Base-by-base conservation (phyloP, 2,329 filamentous ascomycete genomes). In the Talaromyces marneffei region DNA sequence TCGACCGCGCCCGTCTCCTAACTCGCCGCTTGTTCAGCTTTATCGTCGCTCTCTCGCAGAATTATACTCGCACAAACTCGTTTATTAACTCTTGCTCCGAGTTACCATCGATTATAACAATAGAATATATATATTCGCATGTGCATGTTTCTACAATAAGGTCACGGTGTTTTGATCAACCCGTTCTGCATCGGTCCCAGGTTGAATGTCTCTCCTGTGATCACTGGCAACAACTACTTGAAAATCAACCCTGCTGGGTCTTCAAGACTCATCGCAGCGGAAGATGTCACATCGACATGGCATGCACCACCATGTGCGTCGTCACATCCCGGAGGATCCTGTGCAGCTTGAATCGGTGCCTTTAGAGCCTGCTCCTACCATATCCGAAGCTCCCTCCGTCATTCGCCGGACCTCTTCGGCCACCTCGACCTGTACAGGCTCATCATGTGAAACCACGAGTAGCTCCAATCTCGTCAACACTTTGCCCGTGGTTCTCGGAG, bases 401-500 rank as follows among this genome's bases (percentile, higher is more conserved):
- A 57, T 63, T 23, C 61, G 61, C 25, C 61, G 61, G 31, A 31
- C 61, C 7, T 57, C 55, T 14, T 33, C 70, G 64, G 61, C 67
- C 69, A 69, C 40, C 48, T 63, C 46, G 54, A 55, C 57, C 14
- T 57, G 61, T 20, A 62, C 64, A 35, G 62, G 68, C 6, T 69
- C 68, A 25, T 23, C 57, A 57, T 88, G 86, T 70, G 83, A 88
- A 67, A 89, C 87, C 70, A 81, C 85, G 0, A 77, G 80, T 35
- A 81, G 80, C 61, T 75, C 72, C n/a, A 62, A 77, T 42, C 80
- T 76, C 44, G 79, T 81, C n/a, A 82, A 83, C 56, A 86, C 83
- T 3, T 67, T 92, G 46, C 83, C 87, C 6, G 88, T 94, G 65
- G 81, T 84, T 42, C 76, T 92, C 3, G 87, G 87, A 70, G 81